Percentiles rank a stretch among this genome's conserved stretches.
Conservation (phyloP, 306 rosid genomes). For the Castanea sativa region DNA sequence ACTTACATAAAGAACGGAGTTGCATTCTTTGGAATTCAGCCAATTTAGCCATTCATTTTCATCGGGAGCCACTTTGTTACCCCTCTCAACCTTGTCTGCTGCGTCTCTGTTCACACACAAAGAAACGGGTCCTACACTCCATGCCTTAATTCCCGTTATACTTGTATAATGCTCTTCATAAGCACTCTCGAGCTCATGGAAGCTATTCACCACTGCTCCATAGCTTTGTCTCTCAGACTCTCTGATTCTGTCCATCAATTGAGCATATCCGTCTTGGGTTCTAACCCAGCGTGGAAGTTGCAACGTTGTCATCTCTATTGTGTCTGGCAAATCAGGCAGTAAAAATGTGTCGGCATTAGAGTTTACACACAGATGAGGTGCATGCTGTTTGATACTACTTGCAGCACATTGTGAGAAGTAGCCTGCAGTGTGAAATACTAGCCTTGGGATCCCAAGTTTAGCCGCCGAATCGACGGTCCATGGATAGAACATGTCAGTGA, state of each 20-base stretch:
- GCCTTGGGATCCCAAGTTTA: slow-evolving; percentile 30
- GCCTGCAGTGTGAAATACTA: slow-evolving; percentile 27
- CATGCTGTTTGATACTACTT: not conserved
- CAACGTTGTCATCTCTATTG: slow-evolving; percentile 31
- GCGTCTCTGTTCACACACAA: slow-evolving; percentile 31
- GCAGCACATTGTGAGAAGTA: slow-evolving; percentile 17
- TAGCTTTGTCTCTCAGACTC: too few relatives aligned
- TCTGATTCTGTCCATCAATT: too few relatives aligned
- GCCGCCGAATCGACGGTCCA: slow-evolving; percentile 32
- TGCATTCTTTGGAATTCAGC: slow-evolving; percentile 24
- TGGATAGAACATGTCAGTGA: slow-evolving; percentile 38
- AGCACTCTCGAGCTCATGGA: too few relatives aligned
- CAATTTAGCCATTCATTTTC: slow-evolving; percentile 32
- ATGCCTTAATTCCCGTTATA: slow-evolving; percentile 28
- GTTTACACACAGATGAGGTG: slow-evolving; percentile 4
- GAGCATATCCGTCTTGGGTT: too few relatives aligned
- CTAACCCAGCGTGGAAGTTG: slow-evolving; percentile 30
- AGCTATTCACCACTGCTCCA: too few relatives aligned
- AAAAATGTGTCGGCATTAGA: slow-evolving; percentile 23
- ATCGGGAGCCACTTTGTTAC: not conserved
- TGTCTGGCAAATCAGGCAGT: slow-evolving; percentile 29
- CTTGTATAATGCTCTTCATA: too few relatives aligned
- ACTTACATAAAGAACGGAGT: slow-evolving; percentile 17
- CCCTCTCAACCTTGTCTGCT: slow-evolving; percentile 27
- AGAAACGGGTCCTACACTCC: slow-evolving; percentile 41